These are phyloP conservation scores for Pisolithus tinctorius DNA, from an alignment of 768 basidiomycete species.

Conservation along the genomic window DNA sequence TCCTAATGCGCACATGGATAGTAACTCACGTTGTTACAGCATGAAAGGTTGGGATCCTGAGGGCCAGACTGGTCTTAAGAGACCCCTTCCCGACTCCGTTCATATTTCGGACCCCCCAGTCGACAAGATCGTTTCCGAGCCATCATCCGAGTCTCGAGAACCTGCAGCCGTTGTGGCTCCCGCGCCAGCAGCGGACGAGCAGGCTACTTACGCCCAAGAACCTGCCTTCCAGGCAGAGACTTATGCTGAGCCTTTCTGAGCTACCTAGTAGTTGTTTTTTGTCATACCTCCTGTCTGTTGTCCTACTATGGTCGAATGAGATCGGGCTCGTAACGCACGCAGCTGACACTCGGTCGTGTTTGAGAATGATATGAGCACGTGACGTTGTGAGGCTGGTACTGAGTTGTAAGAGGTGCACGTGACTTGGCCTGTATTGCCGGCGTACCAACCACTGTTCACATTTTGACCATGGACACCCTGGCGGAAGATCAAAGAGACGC, in stretches of 20 bases:
- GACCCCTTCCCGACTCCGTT: constrained; percentile 94
- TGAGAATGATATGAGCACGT: neutral
- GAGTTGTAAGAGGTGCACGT: too few species aligned
- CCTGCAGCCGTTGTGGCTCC: constrained; percentile 45
- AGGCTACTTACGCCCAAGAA: constrained; percentile 25
- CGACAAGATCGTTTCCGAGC: constrained; percentile 86
- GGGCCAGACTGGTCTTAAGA: constrained; percentile 81
- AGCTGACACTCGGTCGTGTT: neutral
- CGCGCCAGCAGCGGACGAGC: constrained; percentile 48
- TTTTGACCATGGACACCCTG: constrained; percentile 8
- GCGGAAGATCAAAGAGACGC: constrained; percentile 7
- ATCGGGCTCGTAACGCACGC: neutral
- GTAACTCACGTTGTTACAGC: constrained; percentile 35
- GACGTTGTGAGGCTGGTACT: neutral
- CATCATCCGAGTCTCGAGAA: constrained; percentile 85
- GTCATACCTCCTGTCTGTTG: neutral
- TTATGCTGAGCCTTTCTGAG: constrained; percentile 52
- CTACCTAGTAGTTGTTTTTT: neutral
- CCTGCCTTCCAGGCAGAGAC: constrained; percentile 37
- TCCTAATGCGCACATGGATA: neutral
- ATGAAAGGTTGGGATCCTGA: constrained; percentile 97
- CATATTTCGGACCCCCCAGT: constrained; percentile 83
- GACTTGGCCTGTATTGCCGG: too few species aligned
- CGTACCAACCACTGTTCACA: neutral
- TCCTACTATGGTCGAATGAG: neutral